Base-by-base conservation (phyloP, 2,329 filamentous ascomycete species). In the Penicillium sp. region DNA sequence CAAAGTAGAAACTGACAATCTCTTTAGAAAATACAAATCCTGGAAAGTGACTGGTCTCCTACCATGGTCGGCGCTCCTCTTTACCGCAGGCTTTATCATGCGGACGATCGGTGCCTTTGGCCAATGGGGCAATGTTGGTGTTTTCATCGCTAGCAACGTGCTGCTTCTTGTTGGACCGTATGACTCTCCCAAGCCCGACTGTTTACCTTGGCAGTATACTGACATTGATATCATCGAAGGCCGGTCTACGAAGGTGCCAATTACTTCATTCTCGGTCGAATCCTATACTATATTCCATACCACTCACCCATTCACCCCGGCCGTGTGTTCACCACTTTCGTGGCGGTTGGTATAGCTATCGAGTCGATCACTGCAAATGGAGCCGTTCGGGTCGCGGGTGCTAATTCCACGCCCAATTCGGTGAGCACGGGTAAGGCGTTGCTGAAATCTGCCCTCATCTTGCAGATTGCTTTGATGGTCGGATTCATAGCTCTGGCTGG, bases 251-350 rank as follows among this genome's bases (percentile, higher is more conserved):
- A 79, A 61, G 75, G 73, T 8, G 76, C 77, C 56, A 85, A 84
- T 58, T 86, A 84, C 67, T 77, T 84, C 38, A 84, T 85, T 59
- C 76, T 86, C 0, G 80, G 78, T 17, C 80, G 82, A 30, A 79
- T 85, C n/a, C 75, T 87, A 0, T 80, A 80, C 59, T 79, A 81
- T 55, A 72, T 78, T 1, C 74, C 83, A 3, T 86, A 86, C 61
- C 78, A 82, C 42, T 72, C 73, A 1, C 76, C 78, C 0, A 80
- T 86, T 37, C 84, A 86, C 65, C 85, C 85, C 0, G 84, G 84
- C 3, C 80, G 85, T 3, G 79, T 88, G 4, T 85, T 88, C 66
- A 88, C 86, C 64, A 82, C 81, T 3, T 85, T 89, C 64, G 75
- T 89, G 38, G 75, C 82, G 1, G 76, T 85, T 10, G 84, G 87